Percentiles rank a stretch among this genome's conserved stretches.
phyloP scores from a whole-genome alignment of 371 early-diverging fungal genomes.

The Mortierella sp. region DNA sequence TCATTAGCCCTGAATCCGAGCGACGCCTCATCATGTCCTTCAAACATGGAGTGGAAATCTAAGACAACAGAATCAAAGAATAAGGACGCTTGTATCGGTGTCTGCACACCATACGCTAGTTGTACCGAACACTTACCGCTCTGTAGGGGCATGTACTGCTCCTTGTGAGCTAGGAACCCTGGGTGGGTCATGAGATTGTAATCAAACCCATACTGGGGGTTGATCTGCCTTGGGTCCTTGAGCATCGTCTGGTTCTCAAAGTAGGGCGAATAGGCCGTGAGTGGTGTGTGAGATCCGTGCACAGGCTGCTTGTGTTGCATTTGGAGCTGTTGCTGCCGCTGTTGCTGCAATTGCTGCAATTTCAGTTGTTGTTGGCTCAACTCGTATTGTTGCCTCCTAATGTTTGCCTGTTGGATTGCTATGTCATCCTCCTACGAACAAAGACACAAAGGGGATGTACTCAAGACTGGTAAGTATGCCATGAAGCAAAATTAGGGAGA shows the following conservation, averaged over 20 bases:
- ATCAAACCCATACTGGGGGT: conserved; percentile 44
- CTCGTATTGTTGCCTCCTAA: conserved; percentile 52
- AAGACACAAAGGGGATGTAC: neutral
- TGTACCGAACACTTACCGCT: conserved; percentile 14
- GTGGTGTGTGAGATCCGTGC: conserved; percentile 50
- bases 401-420: conserved; percentile 53
- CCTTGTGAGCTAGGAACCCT: conserved; percentile 33
- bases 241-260: conserved; percentile 48
- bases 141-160: conserved; percentile 27
- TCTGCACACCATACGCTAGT: neutral
- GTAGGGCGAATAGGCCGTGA: conserved; percentile 49
- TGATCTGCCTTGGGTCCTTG: conserved; percentile 36
- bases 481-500: neutral
- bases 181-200: conserved; percentile 30
- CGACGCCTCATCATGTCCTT: conserved; percentile 48
- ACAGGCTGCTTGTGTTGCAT: conserved; percentile 37
- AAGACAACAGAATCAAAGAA: neutral
- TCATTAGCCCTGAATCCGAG: conserved; percentile 51
- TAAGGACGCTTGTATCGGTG: neutral
- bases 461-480: too few species aligned
- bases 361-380: conserved; percentile 56
- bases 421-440: conserved; percentile 50
- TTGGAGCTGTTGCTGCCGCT: conserved; percentile 35
- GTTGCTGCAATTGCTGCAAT: conserved; percentile 56
- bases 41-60: conserved; percentile 48